Evolutionary conservation across 371 early-diverging fungal genomes (phyloP).

Genomic region (Mortierella sp.): DNA sequence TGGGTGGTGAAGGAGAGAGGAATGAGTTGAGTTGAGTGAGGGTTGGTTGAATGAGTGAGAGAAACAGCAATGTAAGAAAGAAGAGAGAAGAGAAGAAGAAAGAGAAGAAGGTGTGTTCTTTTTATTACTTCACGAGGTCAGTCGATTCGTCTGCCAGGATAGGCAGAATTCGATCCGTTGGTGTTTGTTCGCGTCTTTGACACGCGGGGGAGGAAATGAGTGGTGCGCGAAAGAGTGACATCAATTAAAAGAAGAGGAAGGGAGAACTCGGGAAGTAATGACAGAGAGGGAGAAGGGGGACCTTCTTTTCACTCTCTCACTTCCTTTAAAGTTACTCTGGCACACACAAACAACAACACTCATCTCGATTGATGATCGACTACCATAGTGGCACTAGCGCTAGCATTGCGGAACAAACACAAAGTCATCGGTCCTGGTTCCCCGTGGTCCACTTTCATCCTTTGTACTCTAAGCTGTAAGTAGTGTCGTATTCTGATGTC

Average conservation of each 20-base stretch:
- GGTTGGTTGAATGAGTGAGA: constrained; percentile 14
- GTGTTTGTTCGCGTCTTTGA: neutral
- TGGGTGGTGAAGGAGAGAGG: neutral
- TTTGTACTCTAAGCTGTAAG: neutral
- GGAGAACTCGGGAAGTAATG: neutral
- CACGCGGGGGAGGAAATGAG: constrained; percentile 5
- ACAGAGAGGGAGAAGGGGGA: neutral
- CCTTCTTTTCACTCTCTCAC: neutral
- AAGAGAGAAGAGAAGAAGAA: neutral
- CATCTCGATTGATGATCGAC: too few species aligned
- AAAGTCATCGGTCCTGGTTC: neutral
- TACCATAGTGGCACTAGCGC: neutral
- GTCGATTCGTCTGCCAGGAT: neutral
- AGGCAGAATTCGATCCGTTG: neutral
- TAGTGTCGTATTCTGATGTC: neutral
- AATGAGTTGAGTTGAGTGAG: neutral
- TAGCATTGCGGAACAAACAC: neutral
- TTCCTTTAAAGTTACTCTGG: neutral
- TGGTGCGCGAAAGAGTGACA: neutral
- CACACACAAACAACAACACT: too few species aligned
- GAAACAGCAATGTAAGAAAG: constrained; percentile 9
- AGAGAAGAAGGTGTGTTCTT: neutral
- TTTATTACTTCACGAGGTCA: neutral
- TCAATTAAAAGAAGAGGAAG: neutral
- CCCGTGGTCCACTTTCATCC: neutral